Base-by-base conservation (phyloP, 306 rosid genomes). In the Macrotyloma uniflorum region DNA sequence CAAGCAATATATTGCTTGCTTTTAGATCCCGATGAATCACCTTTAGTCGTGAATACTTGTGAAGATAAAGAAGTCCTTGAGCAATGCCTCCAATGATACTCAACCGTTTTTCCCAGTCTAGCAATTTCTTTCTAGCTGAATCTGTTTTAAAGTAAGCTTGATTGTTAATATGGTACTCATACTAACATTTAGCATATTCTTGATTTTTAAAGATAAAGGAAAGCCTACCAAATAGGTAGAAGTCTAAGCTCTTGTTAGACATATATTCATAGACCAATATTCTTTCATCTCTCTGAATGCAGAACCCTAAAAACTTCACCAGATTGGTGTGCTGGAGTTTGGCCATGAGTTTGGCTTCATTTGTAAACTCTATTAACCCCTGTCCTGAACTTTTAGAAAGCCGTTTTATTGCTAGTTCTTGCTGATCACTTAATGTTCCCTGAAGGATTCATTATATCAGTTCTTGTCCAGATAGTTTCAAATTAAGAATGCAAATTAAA, bases 61-160 rank as follows among this genome's bases (percentile, higher is more conserved):
- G 84, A 2, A 83, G 82, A 78, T 86, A 86, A 35, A 83, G 26
- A 14, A 86, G 16, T 67, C 85, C 87, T 62, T 83, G 81, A 69
- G 79, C 76, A 36, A 80, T 63, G 1, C 86, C 84, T 58, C 64
- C 73, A 24, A 85, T 82, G 47, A 85, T 85, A 51, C 13, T 54
- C 63, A 77, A 78, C 18, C 87, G 65, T 47, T 24, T 80, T 13
- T 77, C 32, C 82, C 87, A 86, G 28, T 26, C 28, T 26, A 26
- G 28, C 28, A 26, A 26, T 1, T 26, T 5, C 35, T 5, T 32
- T 32, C 35, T 32, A 5, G 4, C 5, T 1, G 42, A 36, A 76
- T 76, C 81, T 82, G 35, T 28, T 1, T 5, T 55, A 33, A 10
- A 15, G 51, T 2, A 78, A 18, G 13, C 47, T 19, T 15, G 19